Percentiles rank a stretch among this genome's conserved stretches.
phyloP scores from a whole-genome alignment of 176 grass and related monocot species.

The Olyra latifolia region DNA sequence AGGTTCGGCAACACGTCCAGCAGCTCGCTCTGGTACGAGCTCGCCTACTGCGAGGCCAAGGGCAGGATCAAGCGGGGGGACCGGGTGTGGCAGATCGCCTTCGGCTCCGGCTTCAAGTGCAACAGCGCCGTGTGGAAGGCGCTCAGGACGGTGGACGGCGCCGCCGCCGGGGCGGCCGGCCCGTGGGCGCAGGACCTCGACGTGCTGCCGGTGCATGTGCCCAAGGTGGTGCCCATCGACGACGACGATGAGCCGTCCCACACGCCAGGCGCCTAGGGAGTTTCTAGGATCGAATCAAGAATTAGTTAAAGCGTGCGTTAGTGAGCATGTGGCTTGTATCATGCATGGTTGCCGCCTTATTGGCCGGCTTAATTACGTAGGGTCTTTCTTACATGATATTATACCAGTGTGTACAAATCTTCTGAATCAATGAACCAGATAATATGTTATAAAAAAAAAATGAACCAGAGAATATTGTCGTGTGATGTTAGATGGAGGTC shows the following conservation, averaged over 20 bases:
- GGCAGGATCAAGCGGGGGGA: constrained; percentile 38
- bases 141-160: constrained; percentile 31
- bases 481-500: too few species aligned
- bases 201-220: constrained; percentile 38
- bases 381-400: too few species aligned
- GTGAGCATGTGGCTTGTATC: not conserved
- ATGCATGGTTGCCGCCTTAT: too few species aligned
- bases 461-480: too few species aligned
- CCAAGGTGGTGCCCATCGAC: constrained; percentile 29
- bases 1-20: constrained; percentile 69
- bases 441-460: too few species aligned
- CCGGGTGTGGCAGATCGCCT: constrained; percentile 77
- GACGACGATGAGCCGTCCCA: not conserved
- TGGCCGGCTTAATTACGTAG: too few species aligned
- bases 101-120: constrained; percentile 88
- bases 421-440: too few species aligned
- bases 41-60: constrained; percentile 67
- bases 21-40: constrained; percentile 74
- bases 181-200: constrained; percentile 34
- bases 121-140: constrained; percentile 72
- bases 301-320: not conserved
- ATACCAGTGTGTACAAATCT: too few species aligned
- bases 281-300: not conserved
- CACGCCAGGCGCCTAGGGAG: not conserved
- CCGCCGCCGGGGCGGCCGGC: not conserved